A percentile compares a stretch with the other conserved stretches of the same genome.
Evolutionary conservation across 2,329 filamentous ascomycete species (phyloP).

Genomic region (Calcarisporium arbuscula): DNA sequence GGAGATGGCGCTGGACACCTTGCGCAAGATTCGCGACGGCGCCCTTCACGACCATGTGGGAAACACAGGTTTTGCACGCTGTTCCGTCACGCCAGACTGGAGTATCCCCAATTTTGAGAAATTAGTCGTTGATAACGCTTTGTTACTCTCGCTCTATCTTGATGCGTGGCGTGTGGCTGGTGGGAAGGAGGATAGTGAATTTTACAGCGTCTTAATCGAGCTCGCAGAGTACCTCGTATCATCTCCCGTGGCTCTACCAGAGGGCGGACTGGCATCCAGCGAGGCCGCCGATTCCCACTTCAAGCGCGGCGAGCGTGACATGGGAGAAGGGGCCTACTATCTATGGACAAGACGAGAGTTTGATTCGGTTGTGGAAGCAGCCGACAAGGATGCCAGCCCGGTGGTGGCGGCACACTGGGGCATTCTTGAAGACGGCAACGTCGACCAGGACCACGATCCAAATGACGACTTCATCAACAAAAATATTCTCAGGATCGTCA

Average conservation of each 20-base stretch:
- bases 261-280: constrained; percentile 77
- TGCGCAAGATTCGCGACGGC: constrained; percentile 63
- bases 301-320: constrained; percentile 67
- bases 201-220: constrained; percentile 73
- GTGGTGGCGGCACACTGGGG: constrained; percentile 81
- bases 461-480: constrained; percentile 94
- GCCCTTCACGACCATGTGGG: constrained; percentile 51
- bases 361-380: constrained; percentile 56
- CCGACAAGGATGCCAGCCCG: constrained; percentile 53
- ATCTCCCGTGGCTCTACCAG: constrained; percentile 56
- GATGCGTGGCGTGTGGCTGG: constrained; percentile 68
- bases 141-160: constrained; percentile 76
- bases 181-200: constrained; percentile 54
- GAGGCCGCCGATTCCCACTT: constrained; percentile 86
- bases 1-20: constrained; percentile 72
- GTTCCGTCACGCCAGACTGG: constrained; percentile 90
- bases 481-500: constrained; percentile 73
- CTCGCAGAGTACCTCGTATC: constrained; percentile 81
- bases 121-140: constrained; percentile 88
- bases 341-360: constrained; percentile 90
- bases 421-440: constrained; percentile 77
- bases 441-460: constrained; percentile 73
- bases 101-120: constrained; percentile 95
- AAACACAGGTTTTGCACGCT: constrained; percentile 55
- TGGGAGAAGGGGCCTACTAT: constrained; percentile 89